Base-by-base conservation (phyloP, 495 filamentous ascomycete genomes). In the Aspergillus egyptiacus region DNA sequence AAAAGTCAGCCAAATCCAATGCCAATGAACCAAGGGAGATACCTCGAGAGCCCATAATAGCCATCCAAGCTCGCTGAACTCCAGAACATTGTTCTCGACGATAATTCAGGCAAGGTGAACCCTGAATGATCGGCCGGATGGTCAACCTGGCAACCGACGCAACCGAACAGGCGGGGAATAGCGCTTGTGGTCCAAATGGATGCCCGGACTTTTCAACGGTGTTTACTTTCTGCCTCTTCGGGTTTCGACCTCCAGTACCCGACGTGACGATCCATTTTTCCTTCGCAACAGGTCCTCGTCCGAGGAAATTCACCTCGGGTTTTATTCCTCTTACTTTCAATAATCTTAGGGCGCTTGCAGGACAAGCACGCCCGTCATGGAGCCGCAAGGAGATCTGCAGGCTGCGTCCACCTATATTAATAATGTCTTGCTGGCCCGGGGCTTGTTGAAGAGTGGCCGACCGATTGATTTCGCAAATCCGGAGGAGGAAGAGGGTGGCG, bases 371-470 rank as follows among this genome's bases (percentile, higher is more conserved):
- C 40, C 48, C 48, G 24, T 25, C 61, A 93, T 93, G 82, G 89
- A 94, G 61, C 65, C 79, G 46, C 80, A 85, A 47, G 39, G 38
- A 2, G 91, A 86, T 68, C 72, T 96, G 36, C 80, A 85, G 56
- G 88, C 89, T 48, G 93, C 93, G 20, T 95, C 91, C 46, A 80
- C 82, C 37, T 97, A 97, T 68, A 86, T 98, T 70, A 98, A 98
- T 72, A 96, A 96, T 64, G 83, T 95, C 48, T 75, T 98, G 24
- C 79, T 96, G 27, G 89, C 91, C 3, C 82, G 93, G 32, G 93
- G 93, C 15, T 75, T 98, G 17, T 70, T 97, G 9, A 85, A 86
- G 59, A 85, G 87, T 82, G 86, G 89, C 55, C 76, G 80, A 48
- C 78, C 78, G 24, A 93, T 98, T 64, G 82, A 95, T 61, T 98